These are phyloP conservation scores for Leccinum longicurvipes DNA, from an alignment of 768 basidiomycete species.

Conservation along the genomic window DNA sequence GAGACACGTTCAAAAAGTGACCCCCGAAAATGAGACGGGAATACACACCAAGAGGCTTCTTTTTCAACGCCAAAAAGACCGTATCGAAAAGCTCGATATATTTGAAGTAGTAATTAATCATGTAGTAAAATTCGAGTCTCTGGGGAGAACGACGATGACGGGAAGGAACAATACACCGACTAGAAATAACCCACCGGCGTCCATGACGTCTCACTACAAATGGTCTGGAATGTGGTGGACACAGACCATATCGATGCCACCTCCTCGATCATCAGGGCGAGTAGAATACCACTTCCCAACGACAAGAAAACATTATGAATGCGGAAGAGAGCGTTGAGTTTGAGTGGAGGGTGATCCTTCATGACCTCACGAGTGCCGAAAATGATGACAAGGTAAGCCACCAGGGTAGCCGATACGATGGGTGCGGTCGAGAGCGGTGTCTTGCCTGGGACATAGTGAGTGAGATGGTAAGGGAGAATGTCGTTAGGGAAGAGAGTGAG, in stretches of 20 bases:
- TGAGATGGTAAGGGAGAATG: slow-evolving; percentile 33
- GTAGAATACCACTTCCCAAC: slow-evolving; percentile 75
- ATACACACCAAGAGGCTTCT: slow-evolving; percentile 87
- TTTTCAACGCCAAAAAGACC: slow-evolving; percentile 95
- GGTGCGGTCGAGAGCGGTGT: slow-evolving; percentile 61
- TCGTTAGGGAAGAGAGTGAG: slow-evolving; percentile 54
- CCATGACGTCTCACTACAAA: slow-evolving; percentile 80
- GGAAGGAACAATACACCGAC: not conserved
- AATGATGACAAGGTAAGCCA: slow-evolving; percentile 81
- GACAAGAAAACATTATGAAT: slow-evolving; percentile 89
- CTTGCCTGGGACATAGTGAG: slow-evolving; percentile 51
- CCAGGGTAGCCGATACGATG: slow-evolving; percentile 67
- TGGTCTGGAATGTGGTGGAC: slow-evolving; percentile 67
- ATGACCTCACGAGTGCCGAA: slow-evolving; percentile 83
- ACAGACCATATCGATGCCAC: slow-evolving; percentile 76
- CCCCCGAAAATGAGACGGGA: not conserved
- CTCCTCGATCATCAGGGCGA: slow-evolving; percentile 90
- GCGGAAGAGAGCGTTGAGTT: slow-evolving; percentile 83
- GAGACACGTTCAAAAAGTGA: not conserved
- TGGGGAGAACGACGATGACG: slow-evolving; percentile 29
- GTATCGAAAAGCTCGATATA: slow-evolving; percentile 97
- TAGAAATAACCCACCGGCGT: slow-evolving; percentile 63
- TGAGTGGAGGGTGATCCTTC: slow-evolving; percentile 69
- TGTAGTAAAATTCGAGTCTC: slow-evolving; percentile 95
- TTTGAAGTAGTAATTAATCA: slow-evolving; percentile 99